Conservation (phyloP, 2,329 filamentous ascomycete species). For the Endothia cerciana region DNA sequence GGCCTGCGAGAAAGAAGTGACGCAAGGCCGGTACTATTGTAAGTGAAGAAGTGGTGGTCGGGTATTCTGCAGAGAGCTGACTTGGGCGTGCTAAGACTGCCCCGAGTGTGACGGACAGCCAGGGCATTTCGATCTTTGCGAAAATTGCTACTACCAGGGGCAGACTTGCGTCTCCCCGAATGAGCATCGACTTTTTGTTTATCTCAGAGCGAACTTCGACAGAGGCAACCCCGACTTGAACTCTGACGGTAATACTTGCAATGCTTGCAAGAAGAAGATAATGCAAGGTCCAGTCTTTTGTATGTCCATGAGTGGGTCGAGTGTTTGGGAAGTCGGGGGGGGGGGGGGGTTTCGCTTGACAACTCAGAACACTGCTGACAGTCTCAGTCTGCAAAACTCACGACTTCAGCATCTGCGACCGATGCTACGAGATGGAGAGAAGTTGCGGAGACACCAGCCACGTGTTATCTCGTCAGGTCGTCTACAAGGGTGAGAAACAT, state of each 20-base stretch:
- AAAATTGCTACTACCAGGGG: conserved; percentile 25
- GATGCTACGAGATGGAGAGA: conserved; percentile 25
- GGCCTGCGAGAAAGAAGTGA: conserved; percentile 19
- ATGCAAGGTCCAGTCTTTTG: conserved; percentile 25
- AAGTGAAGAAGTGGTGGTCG: neutral
- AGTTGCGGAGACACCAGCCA: conserved; percentile 16
- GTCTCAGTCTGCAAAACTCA: conserved; percentile 23
- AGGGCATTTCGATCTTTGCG: conserved; percentile 20
- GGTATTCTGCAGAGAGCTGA: neutral
- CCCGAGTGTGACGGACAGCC: conserved; percentile 22
- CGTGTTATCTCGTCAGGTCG: conserved; percentile 19
- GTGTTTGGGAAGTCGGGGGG: too few relatives aligned
- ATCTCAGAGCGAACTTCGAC: conserved; percentile 25
- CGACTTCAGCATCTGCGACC: conserved; percentile 22
- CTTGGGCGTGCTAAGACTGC: conserved; percentile 16
- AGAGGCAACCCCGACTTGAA: conserved; percentile 19
- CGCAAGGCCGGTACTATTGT: conserved; percentile 27
- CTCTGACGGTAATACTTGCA: conserved; percentile 18
- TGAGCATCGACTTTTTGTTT: conserved; percentile 23
- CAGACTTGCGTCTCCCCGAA: conserved; percentile 19
- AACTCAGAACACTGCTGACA: conserved; percentile 8
- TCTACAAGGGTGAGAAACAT: conserved; percentile 24
- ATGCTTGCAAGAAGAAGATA: conserved; percentile 16
- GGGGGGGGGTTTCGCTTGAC: too few relatives aligned
- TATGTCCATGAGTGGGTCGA: neutral